A percentile compares a stretch with the other conserved stretches of the same genome.
These are phyloP conservation scores for Phytophthora multivora DNA, from an alignment of 352 stramenopile species.

Conservation along the genomic window DNA sequence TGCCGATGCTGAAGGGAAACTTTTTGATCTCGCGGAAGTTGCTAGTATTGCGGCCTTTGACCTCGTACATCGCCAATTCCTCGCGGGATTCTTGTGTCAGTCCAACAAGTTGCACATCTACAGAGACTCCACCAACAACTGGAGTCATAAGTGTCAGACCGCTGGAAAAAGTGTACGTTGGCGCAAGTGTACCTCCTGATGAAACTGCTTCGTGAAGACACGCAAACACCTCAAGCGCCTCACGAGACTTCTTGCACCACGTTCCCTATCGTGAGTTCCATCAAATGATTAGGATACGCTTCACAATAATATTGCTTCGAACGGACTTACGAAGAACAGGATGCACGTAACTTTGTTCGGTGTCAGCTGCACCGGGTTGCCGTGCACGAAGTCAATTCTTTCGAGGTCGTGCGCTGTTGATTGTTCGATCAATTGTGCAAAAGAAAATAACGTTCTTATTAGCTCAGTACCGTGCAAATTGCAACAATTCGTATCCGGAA, in stretches of 20 bases:
- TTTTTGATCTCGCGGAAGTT: slow-evolving; percentile 56
- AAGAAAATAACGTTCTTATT: not conserved
- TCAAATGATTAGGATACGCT: slow-evolving; percentile 7
- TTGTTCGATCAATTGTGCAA: not conserved
- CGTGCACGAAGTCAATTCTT: slow-evolving; percentile 65
- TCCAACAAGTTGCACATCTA: slow-evolving; percentile 63
- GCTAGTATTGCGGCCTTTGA: slow-evolving; percentile 58
- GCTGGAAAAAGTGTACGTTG: slow-evolving; percentile 4
- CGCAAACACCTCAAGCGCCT: slow-evolving; percentile 53
- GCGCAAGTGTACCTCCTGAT: slow-evolving; percentile 32
- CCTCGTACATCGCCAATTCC: slow-evolving; percentile 64
- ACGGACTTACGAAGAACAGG: slow-evolving; percentile 74
- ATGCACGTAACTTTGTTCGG: slow-evolving; percentile 70
- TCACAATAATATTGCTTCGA: not conserved
- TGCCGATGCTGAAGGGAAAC: slow-evolving; percentile 65
- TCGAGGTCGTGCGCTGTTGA: slow-evolving; percentile 42
- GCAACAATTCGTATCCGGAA: not conserved
- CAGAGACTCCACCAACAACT: slow-evolving; percentile 1
- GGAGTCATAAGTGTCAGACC: slow-evolving; percentile 5
- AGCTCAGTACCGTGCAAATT: not conserved
- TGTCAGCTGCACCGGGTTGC: slow-evolving; percentile 47
- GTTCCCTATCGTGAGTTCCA: slow-evolving; percentile 41
- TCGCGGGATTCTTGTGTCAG: slow-evolving; percentile 74
- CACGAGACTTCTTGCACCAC: slow-evolving; percentile 65
- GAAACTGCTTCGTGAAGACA: slow-evolving; percentile 42